Evolutionary conservation across 2,329 filamentous ascomycete species (phyloP), one percentile per base, ranked within the genome.

Genomic region (Arthrinium puccinioides): DNA sequence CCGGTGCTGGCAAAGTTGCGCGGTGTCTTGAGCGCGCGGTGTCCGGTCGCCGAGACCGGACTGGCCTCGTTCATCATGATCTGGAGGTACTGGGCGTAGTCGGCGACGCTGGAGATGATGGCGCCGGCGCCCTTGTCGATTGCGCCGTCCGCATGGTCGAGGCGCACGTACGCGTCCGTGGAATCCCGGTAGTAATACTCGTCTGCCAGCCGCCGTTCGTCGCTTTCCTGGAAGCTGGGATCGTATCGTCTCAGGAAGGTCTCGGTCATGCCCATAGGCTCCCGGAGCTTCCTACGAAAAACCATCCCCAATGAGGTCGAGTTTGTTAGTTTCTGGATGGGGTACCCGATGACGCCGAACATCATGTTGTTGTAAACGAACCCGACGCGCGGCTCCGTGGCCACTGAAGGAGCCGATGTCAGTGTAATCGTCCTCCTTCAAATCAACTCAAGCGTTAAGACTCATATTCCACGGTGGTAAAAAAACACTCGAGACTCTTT

Each of bases 301-400:
- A 69, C 64, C 4, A 60, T 48, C 0, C 59, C 60, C 3, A 74
- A 54, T 21, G 51, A 49, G 9, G 44, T 43, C n/a, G n/a, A n/a
- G 0, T 60, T 61, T 0, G 59, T 63, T 4, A 69, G 38, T 0
- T 48, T 61, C 44, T 73, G 66, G n/a, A 74, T 48, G 1, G 72
- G 59, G 43, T 72, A 56, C 5, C 62, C 63, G 3, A 63, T 58
- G 2, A 59, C 59, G 2, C 56, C 56, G 46, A 62, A 76, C 62
- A 74, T 72, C 39, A 64, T 54, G 48, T 76, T 75, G 48, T 58
- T 64, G 48, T 76, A 76, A 40, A 60, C 53, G 32, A 52, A 66
- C 31, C 45, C 57, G 2, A 57, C 53, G 14, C 64, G 54, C 6
- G 60, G 42, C 16, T 61, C 56, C 9, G 53, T 54, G 2, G 55